phyloP scores from a whole-genome alignment of 495 filamentous ascomycete genomes.

The Penicillium turbatum region DNA sequence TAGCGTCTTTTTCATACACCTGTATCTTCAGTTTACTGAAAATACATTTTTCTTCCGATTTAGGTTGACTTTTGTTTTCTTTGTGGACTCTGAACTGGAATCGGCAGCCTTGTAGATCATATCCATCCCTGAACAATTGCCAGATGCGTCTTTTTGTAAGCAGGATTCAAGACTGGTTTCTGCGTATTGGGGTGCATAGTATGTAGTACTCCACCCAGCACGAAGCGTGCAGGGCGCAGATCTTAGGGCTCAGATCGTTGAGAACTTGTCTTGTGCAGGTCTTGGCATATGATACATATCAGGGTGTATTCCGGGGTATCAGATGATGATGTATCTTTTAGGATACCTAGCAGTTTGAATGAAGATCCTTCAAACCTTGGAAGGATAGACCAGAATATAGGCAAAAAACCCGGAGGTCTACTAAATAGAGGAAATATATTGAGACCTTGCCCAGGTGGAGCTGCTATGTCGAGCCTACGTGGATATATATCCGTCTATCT shows the following conservation, averaged over 20 bases:
- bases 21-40: slow-evolving; percentile 14
- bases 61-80: not conserved
- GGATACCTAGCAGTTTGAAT: too few relatives aligned
- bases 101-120: not conserved
- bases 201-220: not conserved
- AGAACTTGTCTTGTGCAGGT: not conserved
- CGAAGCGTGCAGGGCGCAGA: too few relatives aligned
- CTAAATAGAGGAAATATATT: too few relatives aligned
- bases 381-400: not conserved
- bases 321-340: not conserved
- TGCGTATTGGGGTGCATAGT: too few relatives aligned
- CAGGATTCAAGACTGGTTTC: too few relatives aligned
- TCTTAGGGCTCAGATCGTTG: not conserved
- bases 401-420: too few relatives aligned
- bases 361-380: too few relatives aligned
- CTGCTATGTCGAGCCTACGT: too few relatives aligned
- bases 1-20: slow-evolving; percentile 14
- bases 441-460: too few relatives aligned
- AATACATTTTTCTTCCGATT: slow-evolving; percentile 7
- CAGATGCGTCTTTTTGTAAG: too few relatives aligned
- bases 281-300: not conserved
- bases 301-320: not conserved
- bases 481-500: too few relatives aligned
- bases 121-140: not conserved
- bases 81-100: not conserved